These are phyloP conservation scores for Sphagnum contortum DNA, from an alignment of 225 moss, liverwort and hornwort species.

Conservation along the genomic window DNA sequence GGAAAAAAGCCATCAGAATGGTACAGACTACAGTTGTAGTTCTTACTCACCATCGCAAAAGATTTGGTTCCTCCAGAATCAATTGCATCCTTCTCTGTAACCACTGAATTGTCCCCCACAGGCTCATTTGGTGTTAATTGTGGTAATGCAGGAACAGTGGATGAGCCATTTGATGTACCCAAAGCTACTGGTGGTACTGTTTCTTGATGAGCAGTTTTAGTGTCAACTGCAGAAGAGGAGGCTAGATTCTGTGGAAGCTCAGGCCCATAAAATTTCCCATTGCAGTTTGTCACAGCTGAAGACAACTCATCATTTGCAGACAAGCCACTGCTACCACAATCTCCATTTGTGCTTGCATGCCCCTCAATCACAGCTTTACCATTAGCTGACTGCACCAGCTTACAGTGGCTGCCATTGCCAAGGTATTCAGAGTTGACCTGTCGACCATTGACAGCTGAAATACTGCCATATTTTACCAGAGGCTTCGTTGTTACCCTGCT, in stretches of 20 bases:
- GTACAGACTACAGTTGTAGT: too few relatives aligned
- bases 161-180: slow-evolving; percentile 24
- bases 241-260: slow-evolving; percentile 25
- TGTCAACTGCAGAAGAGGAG: slow-evolving; percentile 19
- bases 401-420: slow-evolving; percentile 17
- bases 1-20: too few relatives aligned
- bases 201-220: slow-evolving; percentile 11
- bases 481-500: slow-evolving; percentile 47
- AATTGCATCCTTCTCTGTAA: slow-evolving; percentile 26
- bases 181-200: slow-evolving; percentile 29
- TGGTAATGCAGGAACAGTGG: slow-evolving; percentile 44
- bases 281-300: slow-evolving; percentile 28
- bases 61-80: slow-evolving; percentile 41
- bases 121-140: slow-evolving; percentile 31
- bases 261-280: slow-evolving; percentile 27
- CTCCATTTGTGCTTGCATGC: slow-evolving; percentile 21
- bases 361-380: slow-evolving; percentile 29
- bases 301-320: slow-evolving; percentile 38
- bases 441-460: slow-evolving; percentile 42
- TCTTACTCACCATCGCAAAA: slow-evolving; percentile 25
- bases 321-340: slow-evolving; percentile 36
- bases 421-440: slow-evolving; percentile 18
- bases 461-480: slow-evolving; percentile 52
- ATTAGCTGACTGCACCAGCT: slow-evolving; percentile 24
- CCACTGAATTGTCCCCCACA: slow-evolving; percentile 26